Percentiles rank a stretch among this genome's conserved stretches.
phyloP scores from a whole-genome alignment of 2,329 filamentous ascomycete species.

The Pseudogymnoascus sp. region DNA sequence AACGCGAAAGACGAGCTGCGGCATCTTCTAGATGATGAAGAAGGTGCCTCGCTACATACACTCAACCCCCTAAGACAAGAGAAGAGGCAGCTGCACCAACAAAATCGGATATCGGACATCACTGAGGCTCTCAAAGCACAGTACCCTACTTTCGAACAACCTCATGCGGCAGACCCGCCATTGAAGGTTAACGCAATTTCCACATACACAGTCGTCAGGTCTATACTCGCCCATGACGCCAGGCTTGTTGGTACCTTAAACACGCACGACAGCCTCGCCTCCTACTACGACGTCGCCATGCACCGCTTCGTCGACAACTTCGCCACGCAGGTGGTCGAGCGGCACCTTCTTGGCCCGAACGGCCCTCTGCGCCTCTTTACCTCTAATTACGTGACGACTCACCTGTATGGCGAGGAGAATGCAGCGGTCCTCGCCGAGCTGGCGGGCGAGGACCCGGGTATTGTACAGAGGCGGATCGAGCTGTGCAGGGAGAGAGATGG shows the following conservation, averaged over 20 bases:
- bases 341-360: slow-evolving; percentile 15
- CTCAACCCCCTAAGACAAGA: slow-evolving; percentile 12
- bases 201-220: not conserved
- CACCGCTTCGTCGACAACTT: slow-evolving; percentile 18
- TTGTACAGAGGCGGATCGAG: slow-evolving; percentile 3
- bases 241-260: slow-evolving; percentile 12
- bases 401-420: slow-evolving; percentile 15
- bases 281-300: slow-evolving; percentile 15
- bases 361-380: slow-evolving; percentile 15
- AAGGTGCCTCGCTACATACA: slow-evolving; percentile 13
- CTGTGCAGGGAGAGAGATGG: slow-evolving; percentile 11
- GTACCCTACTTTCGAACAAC: not conserved
- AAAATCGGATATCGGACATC: slow-evolving; percentile 11
- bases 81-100: not conserved
- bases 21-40: slow-evolving; percentile 14
- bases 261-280: slow-evolving; percentile 12
- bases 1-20: slow-evolving; percentile 15
- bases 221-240: not conserved
- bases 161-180: slow-evolving; percentile 5
- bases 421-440: slow-evolving; percentile 9
- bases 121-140: not conserved
- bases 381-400: slow-evolving; percentile 13
- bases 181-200: slow-evolving; percentile 5
- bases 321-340: slow-evolving; percentile 16
- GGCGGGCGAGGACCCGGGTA: slow-evolving; percentile 13